Conservation (phyloP, 2,329 filamentous ascomycete genomes). For the Fusarium verticillioides region DNA sequence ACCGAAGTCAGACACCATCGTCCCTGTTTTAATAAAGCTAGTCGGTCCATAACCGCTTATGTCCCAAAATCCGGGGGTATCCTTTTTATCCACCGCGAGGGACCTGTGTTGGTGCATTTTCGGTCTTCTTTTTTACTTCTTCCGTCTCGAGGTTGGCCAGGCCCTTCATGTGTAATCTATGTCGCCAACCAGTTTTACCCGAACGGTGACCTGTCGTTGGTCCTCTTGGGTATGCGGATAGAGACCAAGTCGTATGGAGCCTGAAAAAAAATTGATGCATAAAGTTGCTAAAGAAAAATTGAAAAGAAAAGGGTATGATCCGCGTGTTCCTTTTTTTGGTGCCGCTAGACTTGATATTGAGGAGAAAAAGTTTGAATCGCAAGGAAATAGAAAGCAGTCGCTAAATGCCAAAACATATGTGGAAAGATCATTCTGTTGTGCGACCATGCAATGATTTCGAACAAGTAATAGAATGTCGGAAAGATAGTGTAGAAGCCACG, state of each 20-base stretch:
- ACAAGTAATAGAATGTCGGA: conserved; percentile 42
- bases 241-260: conserved; percentile 40
- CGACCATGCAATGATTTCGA: conserved; percentile 49
- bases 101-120: conserved; percentile 49
- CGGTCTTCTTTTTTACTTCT: conserved; percentile 45
- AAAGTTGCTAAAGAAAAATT: conserved; percentile 39
- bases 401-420: conserved; percentile 60
- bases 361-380: conserved; percentile 47
- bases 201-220: conserved; percentile 35
- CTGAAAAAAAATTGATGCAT: conserved; percentile 36
- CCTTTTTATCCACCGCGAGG: conserved; percentile 42
- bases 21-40: conserved; percentile 36
- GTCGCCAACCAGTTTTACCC: conserved; percentile 43
- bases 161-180: conserved; percentile 43
- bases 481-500: conserved; percentile 30
- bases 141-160: conserved; percentile 45
- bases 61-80: conserved; percentile 41
- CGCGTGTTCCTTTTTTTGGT: conserved; percentile 54
- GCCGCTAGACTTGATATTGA: conserved; percentile 53
- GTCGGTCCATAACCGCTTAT: conserved; percentile 27
- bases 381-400: conserved; percentile 52
- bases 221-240: conserved; percentile 27
- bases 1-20: conserved; percentile 43
- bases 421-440: conserved; percentile 47
- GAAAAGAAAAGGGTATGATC: conserved; percentile 52